Evolutionary conservation across 129 eudicot species (phyloP), one percentile per base, ranked within the genome.

Genomic region (Kitagawia praeruptora): DNA sequence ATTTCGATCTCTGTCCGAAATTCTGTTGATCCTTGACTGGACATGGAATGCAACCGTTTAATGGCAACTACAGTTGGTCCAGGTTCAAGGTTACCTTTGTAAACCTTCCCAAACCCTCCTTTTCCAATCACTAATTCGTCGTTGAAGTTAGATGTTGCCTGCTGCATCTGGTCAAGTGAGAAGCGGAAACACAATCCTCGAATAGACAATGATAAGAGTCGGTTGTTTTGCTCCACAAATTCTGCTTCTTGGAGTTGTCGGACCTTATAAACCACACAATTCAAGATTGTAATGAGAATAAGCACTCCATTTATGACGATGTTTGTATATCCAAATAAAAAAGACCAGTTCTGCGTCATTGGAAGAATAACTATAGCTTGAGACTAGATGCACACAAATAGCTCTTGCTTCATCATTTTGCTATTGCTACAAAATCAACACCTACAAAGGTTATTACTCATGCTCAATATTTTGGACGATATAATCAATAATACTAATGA

Each of bases 141-240:
- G 2, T 76, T 34, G 77, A 84, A 84, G 54, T 54, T 70, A 34
- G 77, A 10, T 15, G 87, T 84, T 12, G 84, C 77, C 37, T 14
- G 81, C 42, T 73, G 58, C 56, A 84, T 84, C 71, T 84, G 76
- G 16, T 28, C 75, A 72, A 84, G 58, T 23, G 87, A 84, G 74
- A 84, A 84, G 44, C 61, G 67, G 47, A 67, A 81, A 46, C 81
- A 80, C 11, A 41, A 34, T 25, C 38, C 75, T 45, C 56, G 71
- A 1, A 38, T 13, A 14, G 49, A 45, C 47, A 40, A 73, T 39
- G 63, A 80, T 28, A 64, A 27, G 19, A n/a, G 71, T 4, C 46
- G 66, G 48, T 39, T 78, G 64, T 16, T 18, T 75, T 75, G 67
- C 40, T 48, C 23, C 8, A 47, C 79, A 40, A 48, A 44, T 44